These are phyloP conservation scores for Bacidia rubella DNA, from an alignment of 495 filamentous ascomycete genomes.

Conservation along the genomic window DNA sequence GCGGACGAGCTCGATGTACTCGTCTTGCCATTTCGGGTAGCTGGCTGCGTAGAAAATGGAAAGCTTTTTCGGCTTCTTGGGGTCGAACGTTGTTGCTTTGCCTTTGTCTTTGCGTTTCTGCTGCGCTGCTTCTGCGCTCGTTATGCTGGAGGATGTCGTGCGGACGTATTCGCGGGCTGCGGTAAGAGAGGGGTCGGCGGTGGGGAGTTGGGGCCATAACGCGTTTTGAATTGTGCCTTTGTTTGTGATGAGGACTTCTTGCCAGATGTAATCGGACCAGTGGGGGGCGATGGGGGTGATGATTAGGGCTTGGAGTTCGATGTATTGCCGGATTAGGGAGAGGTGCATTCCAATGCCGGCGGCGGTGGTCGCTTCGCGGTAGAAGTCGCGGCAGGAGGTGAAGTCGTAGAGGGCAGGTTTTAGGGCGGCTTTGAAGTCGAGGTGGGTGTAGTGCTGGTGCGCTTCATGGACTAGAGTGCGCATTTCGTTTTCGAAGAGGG, in stretches of 20 bases:
- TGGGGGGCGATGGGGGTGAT: constrained; percentile 75
- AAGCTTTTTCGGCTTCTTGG: constrained; percentile 80
- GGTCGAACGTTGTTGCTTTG: constrained; percentile 67
- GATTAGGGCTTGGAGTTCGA: constrained; percentile 75
- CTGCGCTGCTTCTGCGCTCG: constrained; percentile 67
- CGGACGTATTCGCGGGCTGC: constrained; percentile 74
- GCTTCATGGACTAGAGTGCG: constrained; percentile 68
- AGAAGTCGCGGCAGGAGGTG: constrained; percentile 71
- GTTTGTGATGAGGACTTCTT: constrained; percentile 63
- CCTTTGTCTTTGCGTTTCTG: constrained; percentile 80
- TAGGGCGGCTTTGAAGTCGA: constrained; percentile 81
- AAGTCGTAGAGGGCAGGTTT: constrained; percentile 88
- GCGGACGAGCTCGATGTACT: constrained; percentile 73
- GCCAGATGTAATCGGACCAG: constrained; percentile 90
- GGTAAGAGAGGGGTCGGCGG: constrained; percentile 45
- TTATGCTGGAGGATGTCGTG: constrained; percentile 60
- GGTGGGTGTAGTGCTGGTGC: constrained; percentile 53
- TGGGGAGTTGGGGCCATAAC: constrained; percentile 55
- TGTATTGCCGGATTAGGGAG: constrained; percentile 59
- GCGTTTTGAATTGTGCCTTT: constrained; percentile 61
- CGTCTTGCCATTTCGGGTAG: constrained; percentile 81
- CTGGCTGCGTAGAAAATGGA: constrained; percentile 66
- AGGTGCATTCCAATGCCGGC: constrained; percentile 74
- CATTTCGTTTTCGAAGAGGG: constrained; percentile 87
- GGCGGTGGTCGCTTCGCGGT: constrained; percentile 64